phyloP scores from a whole-genome alignment of 2,329 filamentous ascomycete species.

The Aspergillus niger region DNA sequence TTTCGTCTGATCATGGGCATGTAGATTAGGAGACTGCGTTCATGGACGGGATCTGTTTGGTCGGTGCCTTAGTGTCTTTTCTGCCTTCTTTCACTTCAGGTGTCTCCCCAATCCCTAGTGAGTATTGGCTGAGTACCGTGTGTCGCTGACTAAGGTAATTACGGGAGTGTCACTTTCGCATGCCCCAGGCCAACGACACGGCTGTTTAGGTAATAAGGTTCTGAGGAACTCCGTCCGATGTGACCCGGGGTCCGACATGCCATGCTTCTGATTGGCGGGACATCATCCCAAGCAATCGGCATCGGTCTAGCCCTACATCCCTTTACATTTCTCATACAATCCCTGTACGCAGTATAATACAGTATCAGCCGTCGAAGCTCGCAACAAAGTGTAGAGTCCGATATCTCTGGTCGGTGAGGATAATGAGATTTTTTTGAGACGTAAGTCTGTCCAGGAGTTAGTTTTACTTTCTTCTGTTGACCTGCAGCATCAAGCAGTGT shows the following conservation, averaged over 20 bases:
- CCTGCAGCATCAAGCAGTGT: not conserved
- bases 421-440: not conserved
- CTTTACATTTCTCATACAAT: not conserved
- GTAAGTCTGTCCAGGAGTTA: too few relatives aligned
- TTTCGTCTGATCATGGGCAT: not conserved
- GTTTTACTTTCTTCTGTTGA: not conserved
- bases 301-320: constrained; percentile 1
- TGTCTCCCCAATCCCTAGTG: not conserved
- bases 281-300: constrained; percentile 8
- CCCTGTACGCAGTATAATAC: constrained; percentile 3
- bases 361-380: not conserved
- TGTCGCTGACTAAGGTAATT: not conserved
- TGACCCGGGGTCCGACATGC: constrained; percentile 1
- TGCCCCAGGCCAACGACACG: constrained; percentile 10
- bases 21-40: not conserved
- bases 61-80: not conserved
- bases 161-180: not conserved
- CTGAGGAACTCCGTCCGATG: constrained; percentile 17
- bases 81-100: not conserved
- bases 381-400: not conserved
- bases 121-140: too few relatives aligned
- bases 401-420: not conserved
- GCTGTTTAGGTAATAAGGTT: constrained; percentile 14
- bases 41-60: not conserved
- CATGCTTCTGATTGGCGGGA: constrained; percentile 15